These are phyloP conservation scores for Coniella vitis DNA, from an alignment of 2,329 filamentous ascomycete species.

Conservation along the genomic window DNA sequence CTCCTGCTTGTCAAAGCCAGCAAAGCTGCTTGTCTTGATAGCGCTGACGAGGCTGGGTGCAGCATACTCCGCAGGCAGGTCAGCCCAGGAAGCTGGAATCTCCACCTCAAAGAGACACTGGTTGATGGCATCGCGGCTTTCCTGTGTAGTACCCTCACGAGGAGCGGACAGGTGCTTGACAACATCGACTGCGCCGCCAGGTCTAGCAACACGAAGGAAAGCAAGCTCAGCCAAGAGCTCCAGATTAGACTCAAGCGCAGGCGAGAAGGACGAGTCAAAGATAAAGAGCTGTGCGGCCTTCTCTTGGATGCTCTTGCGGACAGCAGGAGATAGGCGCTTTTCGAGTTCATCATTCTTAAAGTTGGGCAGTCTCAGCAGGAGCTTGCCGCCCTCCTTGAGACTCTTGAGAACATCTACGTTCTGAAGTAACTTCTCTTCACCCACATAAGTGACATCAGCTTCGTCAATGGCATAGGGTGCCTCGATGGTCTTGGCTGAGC, in stretches of 20 bases:
- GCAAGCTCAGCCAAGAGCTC: conserved; percentile 68
- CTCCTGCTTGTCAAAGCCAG: conserved; percentile 70
- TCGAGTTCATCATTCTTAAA: conserved; percentile 86
- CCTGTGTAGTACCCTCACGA: conserved; percentile 44
- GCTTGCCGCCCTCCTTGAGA: conserved; percentile 61
- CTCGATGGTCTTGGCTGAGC: conserved; percentile 75
- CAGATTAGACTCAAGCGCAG: conserved; percentile 59
- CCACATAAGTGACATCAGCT: conserved; percentile 74
- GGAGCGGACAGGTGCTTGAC: conserved; percentile 57
- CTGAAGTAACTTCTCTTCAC: conserved; percentile 71
- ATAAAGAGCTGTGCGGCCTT: conserved; percentile 68
- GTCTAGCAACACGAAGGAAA: conserved; percentile 72
- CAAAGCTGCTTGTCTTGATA: conserved; percentile 75
- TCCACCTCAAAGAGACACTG: conserved; percentile 67
- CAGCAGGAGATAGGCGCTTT: conserved; percentile 67
- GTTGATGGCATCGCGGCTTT: conserved; percentile 61
- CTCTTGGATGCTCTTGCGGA: conserved; percentile 65
- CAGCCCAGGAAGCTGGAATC: conserved; percentile 73
- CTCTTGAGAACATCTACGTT: conserved; percentile 68
- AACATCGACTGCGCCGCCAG: conserved; percentile 55
- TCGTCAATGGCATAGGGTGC: conserved; percentile 74
- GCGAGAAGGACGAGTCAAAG: conserved; percentile 63
- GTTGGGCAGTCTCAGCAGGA: conserved; percentile 70
- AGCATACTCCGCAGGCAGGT: conserved; percentile 53
- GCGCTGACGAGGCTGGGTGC: conserved; percentile 50